Conservation (phyloP, 2,329 filamentous ascomycete species). For the Diaporthe vaccinii region DNA sequence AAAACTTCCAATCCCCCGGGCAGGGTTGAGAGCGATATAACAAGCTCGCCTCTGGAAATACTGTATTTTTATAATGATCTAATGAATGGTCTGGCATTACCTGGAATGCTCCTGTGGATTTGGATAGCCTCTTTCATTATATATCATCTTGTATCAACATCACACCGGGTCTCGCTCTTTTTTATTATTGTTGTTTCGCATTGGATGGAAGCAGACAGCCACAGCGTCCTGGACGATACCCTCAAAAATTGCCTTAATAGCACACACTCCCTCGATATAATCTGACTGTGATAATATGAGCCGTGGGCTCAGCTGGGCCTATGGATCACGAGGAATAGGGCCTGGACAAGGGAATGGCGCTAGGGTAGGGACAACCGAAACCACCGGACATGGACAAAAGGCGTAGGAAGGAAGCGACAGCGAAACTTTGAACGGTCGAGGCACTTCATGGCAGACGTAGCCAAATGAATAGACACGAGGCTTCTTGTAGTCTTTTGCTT, state of each 20-base stretch:
- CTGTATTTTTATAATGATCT: slow-evolving; percentile 27
- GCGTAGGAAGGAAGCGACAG: neutral
- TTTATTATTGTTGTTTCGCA: neutral
- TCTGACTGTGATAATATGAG: slow-evolving; percentile 16
- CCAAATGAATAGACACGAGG: slow-evolving; percentile 14
- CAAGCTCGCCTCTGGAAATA: neutral
- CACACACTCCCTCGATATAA: slow-evolving; percentile 28
- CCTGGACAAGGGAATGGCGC: neutral
- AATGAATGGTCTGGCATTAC: slow-evolving; percentile 20
- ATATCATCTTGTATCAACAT: slow-evolving; percentile 17
- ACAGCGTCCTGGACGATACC: slow-evolving; percentile 31
- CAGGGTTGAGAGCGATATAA: slow-evolving; percentile 3
- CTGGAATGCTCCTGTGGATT: slow-evolving; percentile 10
- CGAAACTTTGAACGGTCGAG: neutral
- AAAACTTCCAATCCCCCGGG: slow-evolving; percentile 52
- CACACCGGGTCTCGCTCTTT: neutral
- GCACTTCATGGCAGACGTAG: neutral
- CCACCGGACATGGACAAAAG: neutral
- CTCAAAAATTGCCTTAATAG: slow-evolving; percentile 31
- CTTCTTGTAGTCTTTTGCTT: neutral
- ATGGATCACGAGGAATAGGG: neutral
- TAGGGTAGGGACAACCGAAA: neutral
- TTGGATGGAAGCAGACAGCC: slow-evolving; percentile 23
- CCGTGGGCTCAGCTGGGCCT: neutral
- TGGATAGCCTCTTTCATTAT: neutral